Evolutionary conservation across 768 basidiomycete genomes (phyloP).

Genomic region (Lentinus tigrinus): DNA sequence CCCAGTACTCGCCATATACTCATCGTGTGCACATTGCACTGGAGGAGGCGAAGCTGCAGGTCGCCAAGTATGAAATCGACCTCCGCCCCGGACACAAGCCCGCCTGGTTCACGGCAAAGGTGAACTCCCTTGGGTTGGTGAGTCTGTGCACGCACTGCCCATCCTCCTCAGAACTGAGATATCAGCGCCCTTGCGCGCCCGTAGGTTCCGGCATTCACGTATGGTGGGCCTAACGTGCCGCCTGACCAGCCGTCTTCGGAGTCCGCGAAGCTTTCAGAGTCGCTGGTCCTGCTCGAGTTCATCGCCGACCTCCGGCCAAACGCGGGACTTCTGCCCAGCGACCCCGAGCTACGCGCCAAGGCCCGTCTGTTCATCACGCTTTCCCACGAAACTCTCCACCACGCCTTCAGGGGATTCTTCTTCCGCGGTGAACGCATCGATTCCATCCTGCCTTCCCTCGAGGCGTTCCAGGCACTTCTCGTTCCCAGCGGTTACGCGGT

Average conservation of each 20-base stretch:
- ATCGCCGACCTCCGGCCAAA: slow-evolving; percentile 57
- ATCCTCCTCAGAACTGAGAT: background rate
- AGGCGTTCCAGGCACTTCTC: slow-evolving; percentile 51
- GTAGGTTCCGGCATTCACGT: slow-evolving; percentile 58
- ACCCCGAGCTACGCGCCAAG: slow-evolving; percentile 55
- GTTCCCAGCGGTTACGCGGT: slow-evolving; percentile 45
- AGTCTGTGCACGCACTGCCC: background rate
- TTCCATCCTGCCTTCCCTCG: slow-evolving; percentile 41
- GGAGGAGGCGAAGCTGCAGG: slow-evolving; percentile 50
- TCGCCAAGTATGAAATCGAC: slow-evolving; percentile 57
- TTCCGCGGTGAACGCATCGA: slow-evolving; percentile 41
- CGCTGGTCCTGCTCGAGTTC: slow-evolving; percentile 64
- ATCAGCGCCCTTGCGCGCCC: background rate
- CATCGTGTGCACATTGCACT: slow-evolving; percentile 61
- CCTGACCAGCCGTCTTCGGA: slow-evolving; percentile 57
- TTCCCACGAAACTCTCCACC: slow-evolving; percentile 45
- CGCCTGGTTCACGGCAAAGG: slow-evolving; percentile 60
- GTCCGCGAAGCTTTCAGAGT: slow-evolving; percentile 61
- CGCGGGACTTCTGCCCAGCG: slow-evolving; percentile 48
- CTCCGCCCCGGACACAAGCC: slow-evolving; percentile 54
- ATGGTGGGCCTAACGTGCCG: slow-evolving; percentile 57
- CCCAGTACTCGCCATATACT: background rate
- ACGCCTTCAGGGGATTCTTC: slow-evolving; percentile 39
- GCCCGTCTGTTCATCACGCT: slow-evolving; percentile 58
- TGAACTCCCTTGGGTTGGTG: slow-evolving; percentile 68